These are phyloP conservation scores for Amphibolis antarctica DNA, from an alignment of 106 monocot genomes.

Conservation along the genomic window DNA sequence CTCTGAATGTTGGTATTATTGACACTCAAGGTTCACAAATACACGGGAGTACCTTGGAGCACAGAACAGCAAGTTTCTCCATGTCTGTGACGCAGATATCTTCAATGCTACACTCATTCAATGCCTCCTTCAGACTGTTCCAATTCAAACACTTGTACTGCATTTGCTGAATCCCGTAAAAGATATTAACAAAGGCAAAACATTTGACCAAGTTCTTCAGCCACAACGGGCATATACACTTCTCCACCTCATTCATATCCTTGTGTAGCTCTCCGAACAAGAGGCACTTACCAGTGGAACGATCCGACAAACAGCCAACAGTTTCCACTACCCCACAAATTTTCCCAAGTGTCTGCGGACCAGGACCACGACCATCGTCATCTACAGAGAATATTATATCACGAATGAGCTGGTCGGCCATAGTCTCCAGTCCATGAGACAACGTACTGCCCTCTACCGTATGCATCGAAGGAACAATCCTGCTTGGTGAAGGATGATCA, in stretches of 20 bases:
- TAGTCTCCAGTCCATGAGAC: conserved; percentile 4
- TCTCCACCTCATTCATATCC: neutral
- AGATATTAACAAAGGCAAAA: conserved; percentile 54
- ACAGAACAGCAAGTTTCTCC: conserved; percentile 45
- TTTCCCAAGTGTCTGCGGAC: conserved; percentile 1
- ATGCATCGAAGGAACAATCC: neutral
- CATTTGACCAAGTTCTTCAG: conserved; percentile 57
- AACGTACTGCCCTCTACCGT: neutral
- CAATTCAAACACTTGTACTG: conserved; percentile 30
- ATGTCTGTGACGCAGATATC: conserved; percentile 35
- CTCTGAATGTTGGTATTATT: too few relatives aligned
- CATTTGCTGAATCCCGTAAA: conserved; percentile 44
- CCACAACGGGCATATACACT: conserved; percentile 61
- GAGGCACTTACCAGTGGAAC: conserved; percentile 26
- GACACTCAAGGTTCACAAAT: neutral
- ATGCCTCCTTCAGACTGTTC: conserved; percentile 32
- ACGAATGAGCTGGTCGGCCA: conserved; percentile 3
- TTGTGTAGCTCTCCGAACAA: conserved; percentile 22
- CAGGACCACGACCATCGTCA: conserved; percentile 13
- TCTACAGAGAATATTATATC: conserved; percentile 25
- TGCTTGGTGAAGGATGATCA: neutral
- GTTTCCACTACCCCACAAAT: conserved; percentile 22
- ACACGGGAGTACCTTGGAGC: conserved; percentile 42
- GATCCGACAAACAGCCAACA: conserved; percentile 38
- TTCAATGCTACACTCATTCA: conserved; percentile 33